These are phyloP conservation scores for Colletotrichum sp. DNA, from an alignment of 2,329 filamentous ascomycete species.

Conservation along the genomic window DNA sequence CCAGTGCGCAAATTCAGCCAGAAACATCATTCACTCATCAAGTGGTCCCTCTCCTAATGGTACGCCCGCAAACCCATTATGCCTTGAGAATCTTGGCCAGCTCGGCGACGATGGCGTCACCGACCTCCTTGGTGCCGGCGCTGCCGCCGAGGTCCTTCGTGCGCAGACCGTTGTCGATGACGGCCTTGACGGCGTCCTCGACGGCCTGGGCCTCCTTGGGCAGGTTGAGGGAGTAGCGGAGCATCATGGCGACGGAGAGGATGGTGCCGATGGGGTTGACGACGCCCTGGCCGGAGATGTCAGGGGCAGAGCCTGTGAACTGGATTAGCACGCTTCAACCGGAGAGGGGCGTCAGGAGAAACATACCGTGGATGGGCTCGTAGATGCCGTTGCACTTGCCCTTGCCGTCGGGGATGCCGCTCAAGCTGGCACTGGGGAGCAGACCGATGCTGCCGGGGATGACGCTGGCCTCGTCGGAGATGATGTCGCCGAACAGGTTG, in stretches of 20 bases:
- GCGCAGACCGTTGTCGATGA: constrained; percentile 78
- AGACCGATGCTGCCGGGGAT: constrained; percentile 92
- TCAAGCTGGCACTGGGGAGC: constrained; percentile 85
- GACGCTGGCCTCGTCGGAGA: constrained; percentile 92
- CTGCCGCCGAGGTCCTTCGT: constrained; percentile 88
- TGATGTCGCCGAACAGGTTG: constrained; percentile 96
- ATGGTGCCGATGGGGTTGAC: constrained; percentile 88
- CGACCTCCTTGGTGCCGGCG: constrained; percentile 64
- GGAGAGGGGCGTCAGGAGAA: background rate
- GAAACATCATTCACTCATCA: background rate
- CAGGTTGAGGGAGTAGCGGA: constrained; percentile 88
- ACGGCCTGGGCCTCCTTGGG: constrained; percentile 78
- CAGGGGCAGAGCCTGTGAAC: constrained; percentile 77
- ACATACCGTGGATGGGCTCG: constrained; percentile 91
- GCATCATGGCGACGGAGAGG: constrained; percentile 93
- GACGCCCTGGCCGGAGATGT: constrained; percentile 90
- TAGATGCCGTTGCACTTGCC: constrained; percentile 91
- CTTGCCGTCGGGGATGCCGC: constrained; percentile 85
- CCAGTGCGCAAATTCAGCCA: background rate
- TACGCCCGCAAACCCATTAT: background rate
- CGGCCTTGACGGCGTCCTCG: constrained; percentile 79
- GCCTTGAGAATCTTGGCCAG: constrained; percentile 70
- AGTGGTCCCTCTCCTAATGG: background rate
- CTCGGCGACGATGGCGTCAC: constrained; percentile 79
- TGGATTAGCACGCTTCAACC: background rate